Evolutionary conservation across 2,329 filamentous ascomycete genomes (phyloP).

Genomic region (Simplicillium aogashimaense): DNA sequence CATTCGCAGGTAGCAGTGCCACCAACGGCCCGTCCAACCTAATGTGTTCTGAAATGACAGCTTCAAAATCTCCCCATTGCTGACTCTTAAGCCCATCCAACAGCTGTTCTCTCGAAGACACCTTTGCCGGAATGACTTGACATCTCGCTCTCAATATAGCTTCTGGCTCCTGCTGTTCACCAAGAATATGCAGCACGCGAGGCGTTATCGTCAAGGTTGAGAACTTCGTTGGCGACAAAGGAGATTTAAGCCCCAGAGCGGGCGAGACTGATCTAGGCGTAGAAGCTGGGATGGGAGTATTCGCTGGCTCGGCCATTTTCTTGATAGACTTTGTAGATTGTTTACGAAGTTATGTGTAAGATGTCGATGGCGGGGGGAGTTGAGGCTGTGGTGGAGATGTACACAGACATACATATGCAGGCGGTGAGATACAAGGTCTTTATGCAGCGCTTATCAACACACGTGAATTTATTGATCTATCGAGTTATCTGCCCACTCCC

Average conservation of each 20-base stretch:
- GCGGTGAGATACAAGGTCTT: no score
- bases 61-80: constrained; percentile 42
- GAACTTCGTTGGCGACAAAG: constrained; percentile 15
- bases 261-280: constrained; percentile 34
- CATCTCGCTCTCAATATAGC: constrained; percentile 30
- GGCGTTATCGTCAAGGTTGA: constrained; percentile 19
- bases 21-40: no score
- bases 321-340: constrained; percentile 1
- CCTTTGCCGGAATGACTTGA: constrained; percentile 36
- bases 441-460: no score
- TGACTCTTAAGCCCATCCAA: constrained; percentile 36
- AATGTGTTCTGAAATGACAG: neutral
- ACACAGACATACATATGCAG: no score
- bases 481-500: no score
- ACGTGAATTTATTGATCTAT: no score
- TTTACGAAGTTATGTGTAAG: neutral
- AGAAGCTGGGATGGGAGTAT: constrained; percentile 34
- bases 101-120: constrained; percentile 41
- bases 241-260: constrained; percentile 14
- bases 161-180: constrained; percentile 47
- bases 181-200: constrained; percentile 62
- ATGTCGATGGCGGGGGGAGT: neutral
- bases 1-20: no score
- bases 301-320: constrained; percentile 35
- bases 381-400: no score